Base-by-base conservation (phyloP, 192 early-diverging fungal species). In the Polychytrium aggregatum region DNA sequence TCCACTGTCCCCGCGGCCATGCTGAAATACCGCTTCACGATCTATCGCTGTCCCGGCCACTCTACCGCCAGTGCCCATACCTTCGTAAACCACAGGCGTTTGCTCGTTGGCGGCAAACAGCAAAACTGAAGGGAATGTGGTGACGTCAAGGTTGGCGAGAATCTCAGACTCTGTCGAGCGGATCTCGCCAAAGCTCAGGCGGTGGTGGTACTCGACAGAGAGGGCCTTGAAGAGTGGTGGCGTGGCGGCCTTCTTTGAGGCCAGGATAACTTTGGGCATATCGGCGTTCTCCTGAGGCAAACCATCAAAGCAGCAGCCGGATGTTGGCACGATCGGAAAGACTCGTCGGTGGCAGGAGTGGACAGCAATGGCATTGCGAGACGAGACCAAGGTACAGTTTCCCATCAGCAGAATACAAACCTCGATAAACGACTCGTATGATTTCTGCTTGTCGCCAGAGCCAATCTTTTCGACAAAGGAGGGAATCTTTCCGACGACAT, bases 181-280 rank as follows among this genome's bases (percentile, higher is more conserved):
- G 14, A 87, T 77, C 40, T 88, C 84, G 0, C 81, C 90, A 46
- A 94, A 76, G 21, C 67, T 35, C 52, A 94, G 62, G 20, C 72
- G 69, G 50, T 76, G 62, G 48, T 74, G 63, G 59, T 84, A 84
- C 45, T 85, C 82, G 24, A 82, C 74, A 8, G 86, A 85, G 13
- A 97, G 51, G 20, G 87, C 87, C 58, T 89, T 91, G 70, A 87
- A 87, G 36, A 97, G 73, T 30, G 84, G 74, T 25, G 90, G 78
- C 2, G 84, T 78, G 10, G 63, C 63, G n/a, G 70, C 33, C 48
- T 91, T 92, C 37, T 82, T 68, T 0, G 88, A 87, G 42, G 88
- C 82, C 26, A 93, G 69, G 0, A 97, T 51, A 0, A 76, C 87
- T 56, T 84, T 88, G 17, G 81, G 72, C 17, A 83, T 8, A 67